Percentiles rank a stretch among this genome's conserved stretches.
phyloP scores from a whole-genome alignment of 306 rosid species.

The Lathyrus oleraceus region DNA sequence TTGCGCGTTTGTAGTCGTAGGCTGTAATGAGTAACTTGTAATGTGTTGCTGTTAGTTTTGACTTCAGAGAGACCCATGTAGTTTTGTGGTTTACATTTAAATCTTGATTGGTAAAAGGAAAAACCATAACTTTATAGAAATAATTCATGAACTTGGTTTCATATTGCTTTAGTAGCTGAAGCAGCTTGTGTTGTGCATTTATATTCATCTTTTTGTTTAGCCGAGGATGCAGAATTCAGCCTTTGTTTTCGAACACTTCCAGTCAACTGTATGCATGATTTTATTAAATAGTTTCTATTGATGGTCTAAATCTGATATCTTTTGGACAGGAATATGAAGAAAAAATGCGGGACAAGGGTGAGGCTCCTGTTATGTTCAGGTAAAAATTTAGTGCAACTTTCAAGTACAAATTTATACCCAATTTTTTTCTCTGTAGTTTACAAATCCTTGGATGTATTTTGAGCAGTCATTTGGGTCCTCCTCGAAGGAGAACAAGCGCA shows the following conservation, averaged over 20 bases:
- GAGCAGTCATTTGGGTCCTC: slow-evolving; percentile 93
- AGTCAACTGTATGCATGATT: slow-evolving; percentile 25
- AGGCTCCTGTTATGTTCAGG: slow-evolving; percentile 98
- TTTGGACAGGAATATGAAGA: slow-evolving; percentile 84
- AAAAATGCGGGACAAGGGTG: slow-evolving; percentile 91
- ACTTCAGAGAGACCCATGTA: slow-evolving; percentile 14
- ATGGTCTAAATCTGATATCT: slow-evolving; percentile 37
- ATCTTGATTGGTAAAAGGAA: slow-evolving; percentile 25
- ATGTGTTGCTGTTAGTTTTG: slow-evolving; percentile 10
- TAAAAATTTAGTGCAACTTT: slow-evolving; percentile 36
- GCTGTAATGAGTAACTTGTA: slow-evolving; percentile 10
- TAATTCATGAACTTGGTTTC: slow-evolving; percentile 18
- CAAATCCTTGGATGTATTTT: slow-evolving; percentile 44
- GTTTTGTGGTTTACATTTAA: slow-evolving; percentile 4
- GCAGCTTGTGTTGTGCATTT: slow-evolving; percentile 23
- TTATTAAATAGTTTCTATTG: slow-evolving; percentile 21
- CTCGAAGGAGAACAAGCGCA: slow-evolving; percentile 80
- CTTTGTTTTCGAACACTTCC: background rate
- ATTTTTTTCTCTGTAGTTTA: slow-evolving; percentile 40
- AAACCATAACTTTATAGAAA: slow-evolving; percentile 11
- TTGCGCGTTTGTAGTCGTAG: slow-evolving; percentile 1
- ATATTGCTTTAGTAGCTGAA: slow-evolving; percentile 27
- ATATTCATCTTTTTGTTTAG: background rate
- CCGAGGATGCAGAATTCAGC: background rate
- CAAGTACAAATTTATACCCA: slow-evolving; percentile 26